These are phyloP conservation scores for Periconia sp. DNA, from an alignment of 2,329 filamentous ascomycete genomes.

Conservation along the genomic window DNA sequence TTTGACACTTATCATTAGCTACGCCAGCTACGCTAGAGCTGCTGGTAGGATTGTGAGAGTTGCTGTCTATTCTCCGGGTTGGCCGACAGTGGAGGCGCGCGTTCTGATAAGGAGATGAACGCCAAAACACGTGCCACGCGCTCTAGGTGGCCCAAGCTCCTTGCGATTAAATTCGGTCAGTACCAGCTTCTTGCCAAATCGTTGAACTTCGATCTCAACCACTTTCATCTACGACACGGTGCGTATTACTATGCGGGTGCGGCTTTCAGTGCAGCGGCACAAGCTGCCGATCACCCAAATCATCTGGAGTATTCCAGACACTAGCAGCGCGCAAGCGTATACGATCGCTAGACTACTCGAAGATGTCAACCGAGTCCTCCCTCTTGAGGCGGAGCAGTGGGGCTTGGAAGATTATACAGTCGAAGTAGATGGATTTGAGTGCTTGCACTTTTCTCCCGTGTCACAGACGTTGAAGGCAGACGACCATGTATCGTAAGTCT, in stretches of 20 bases:
- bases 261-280: constrained; percentile 45
- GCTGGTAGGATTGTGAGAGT: no score
- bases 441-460: constrained; percentile 81
- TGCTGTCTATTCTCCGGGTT: no score
- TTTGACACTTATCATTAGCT: no score
- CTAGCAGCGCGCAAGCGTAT: constrained; percentile 34
- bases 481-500: constrained; percentile 78
- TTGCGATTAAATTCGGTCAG: neutral
- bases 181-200: no score
- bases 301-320: constrained; percentile 44
- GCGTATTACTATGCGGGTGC: constrained; percentile 41
- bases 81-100: no score
- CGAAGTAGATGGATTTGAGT: constrained; percentile 80
- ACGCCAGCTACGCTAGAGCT: no score
- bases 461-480: constrained; percentile 76
- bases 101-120: constrained; percentile 1
- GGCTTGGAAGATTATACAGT: constrained; percentile 90
- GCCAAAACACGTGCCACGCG: constrained; percentile 9
- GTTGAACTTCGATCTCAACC: neutral
- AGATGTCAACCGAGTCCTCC: constrained; percentile 78
- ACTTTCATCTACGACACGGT: neutral
- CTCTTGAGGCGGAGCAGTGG: constrained; percentile 82
- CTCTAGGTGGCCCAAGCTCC: constrained; percentile 6
- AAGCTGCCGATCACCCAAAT: constrained; percentile 45
- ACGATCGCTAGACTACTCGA: constrained; percentile 80